Evolutionary conservation across 176 grass and related monocot species (phyloP).

Genomic region (Typha latifolia): DNA sequence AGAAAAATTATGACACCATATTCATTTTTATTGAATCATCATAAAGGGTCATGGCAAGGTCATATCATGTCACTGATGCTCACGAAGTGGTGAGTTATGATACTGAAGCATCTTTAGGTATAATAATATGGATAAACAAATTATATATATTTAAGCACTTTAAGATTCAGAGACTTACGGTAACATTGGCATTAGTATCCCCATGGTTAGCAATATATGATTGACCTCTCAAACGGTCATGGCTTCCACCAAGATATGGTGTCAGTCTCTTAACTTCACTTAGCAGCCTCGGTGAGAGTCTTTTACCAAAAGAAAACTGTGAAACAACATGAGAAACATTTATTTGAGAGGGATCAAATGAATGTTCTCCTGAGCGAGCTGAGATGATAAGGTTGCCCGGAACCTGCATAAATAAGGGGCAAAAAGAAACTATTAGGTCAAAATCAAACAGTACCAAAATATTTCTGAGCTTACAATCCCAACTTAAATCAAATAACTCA

Average conservation of each 20-base stretch:
- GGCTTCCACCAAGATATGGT: constrained; percentile 59
- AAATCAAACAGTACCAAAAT: not conserved
- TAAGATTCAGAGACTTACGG: constrained; percentile 40
- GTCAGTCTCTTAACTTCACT: constrained; percentile 67
- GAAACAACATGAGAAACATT: constrained; percentile 90
- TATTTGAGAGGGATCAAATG: constrained; percentile 94
- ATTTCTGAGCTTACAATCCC: no score
- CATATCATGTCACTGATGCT: no score
- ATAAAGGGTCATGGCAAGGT: no score
- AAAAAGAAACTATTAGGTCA: constrained; percentile 21
- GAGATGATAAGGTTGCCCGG: constrained; percentile 91
- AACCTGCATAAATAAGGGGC: constrained; percentile 41
- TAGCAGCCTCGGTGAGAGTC: constrained; percentile 43
- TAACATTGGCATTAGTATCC: constrained; percentile 71
- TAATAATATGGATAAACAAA: not conserved
- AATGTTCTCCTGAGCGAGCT: constrained; percentile 81
- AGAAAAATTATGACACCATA: no score
- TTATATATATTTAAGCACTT: not conserved
- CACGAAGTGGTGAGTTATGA: no score
- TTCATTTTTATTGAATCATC: no score
- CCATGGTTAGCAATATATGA: constrained; percentile 57
- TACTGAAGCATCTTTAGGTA: no score
- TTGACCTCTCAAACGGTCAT: constrained; percentile 72
- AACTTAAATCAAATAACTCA: no score
- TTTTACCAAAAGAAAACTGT: constrained; percentile 90